Conservation (phyloP, 768 basidiomycete species). For the Phaeotremella fagi region DNA sequence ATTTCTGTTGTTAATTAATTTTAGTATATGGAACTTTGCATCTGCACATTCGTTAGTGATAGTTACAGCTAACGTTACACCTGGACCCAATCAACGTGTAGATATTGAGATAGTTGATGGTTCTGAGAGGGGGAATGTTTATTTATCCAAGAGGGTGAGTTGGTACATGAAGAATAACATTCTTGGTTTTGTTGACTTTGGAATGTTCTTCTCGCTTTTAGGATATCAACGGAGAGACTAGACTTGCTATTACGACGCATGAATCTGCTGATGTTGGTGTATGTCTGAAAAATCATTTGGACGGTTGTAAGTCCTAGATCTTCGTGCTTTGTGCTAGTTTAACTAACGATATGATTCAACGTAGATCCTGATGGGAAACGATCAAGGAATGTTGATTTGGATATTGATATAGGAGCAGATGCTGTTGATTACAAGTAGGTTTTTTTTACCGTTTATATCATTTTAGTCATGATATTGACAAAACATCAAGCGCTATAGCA, state of each 20-base stretch:
- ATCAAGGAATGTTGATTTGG: constrained; percentile 73
- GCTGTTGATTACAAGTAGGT: constrained; percentile 97
- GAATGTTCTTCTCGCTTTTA: too few species aligned
- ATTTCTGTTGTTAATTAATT: background rate
- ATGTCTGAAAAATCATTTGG: constrained; percentile 79
- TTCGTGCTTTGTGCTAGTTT: background rate
- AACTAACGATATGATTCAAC: background rate
- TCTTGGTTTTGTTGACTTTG: too few species aligned
- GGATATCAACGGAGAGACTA: constrained; percentile 81
- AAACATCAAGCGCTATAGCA: constrained; percentile 98
- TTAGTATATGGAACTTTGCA: constrained; percentile 90
- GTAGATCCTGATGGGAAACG: constrained; percentile 10
- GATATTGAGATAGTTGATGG: constrained; percentile 95
- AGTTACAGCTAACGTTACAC: constrained; percentile 86
- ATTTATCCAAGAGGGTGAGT: constrained; percentile 68
- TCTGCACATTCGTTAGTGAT: constrained; percentile 84
- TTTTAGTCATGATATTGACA: background rate
- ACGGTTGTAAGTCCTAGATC: constrained; percentile 60
- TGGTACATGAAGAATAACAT: too few species aligned
- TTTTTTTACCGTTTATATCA: background rate
- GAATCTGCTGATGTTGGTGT: constrained; percentile 91
- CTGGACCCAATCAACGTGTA: constrained; percentile 63
- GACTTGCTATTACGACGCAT: constrained; percentile 90
- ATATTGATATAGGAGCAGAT: constrained; percentile 96
- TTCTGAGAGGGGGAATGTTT: constrained; percentile 75